Percentiles rank a stretch among this genome's conserved stretches.
Conservation (phyloP, 148 eudicot genomes). For the Fagopyrum esculentum region DNA sequence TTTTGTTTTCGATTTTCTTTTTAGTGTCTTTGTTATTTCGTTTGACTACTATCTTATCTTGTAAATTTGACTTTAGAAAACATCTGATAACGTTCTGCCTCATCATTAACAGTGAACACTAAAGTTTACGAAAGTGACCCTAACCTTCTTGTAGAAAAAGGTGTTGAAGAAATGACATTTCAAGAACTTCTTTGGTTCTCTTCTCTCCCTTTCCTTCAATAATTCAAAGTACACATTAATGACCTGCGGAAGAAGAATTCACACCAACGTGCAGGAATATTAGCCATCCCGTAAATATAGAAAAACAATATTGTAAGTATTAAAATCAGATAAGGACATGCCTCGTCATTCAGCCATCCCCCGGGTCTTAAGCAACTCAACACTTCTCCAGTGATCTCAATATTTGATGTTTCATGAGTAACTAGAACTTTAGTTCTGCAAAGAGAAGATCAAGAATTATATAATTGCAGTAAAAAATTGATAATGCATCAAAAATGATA, state of each 20-base stretch:
- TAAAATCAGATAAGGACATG: constrained; percentile 11
- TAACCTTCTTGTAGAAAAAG: constrained; percentile 92
- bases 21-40: too few species aligned
- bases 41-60: too few species aligned
- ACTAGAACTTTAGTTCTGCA: constrained; percentile 63
- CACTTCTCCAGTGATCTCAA: constrained; percentile 67
- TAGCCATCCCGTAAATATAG: not conserved
- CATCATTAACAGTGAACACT: not conserved
- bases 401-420: constrained; percentile 70
- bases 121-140: constrained; percentile 19
- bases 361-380: constrained; percentile 73
- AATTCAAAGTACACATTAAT: constrained; percentile 80
- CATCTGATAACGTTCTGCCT: too few species aligned
- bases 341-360: constrained; percentile 96
- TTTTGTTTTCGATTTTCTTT: too few species aligned
- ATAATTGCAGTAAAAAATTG: not conserved
- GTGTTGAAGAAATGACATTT: constrained; percentile 96
- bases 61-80: too few species aligned
- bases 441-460: not conserved
- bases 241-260: constrained; percentile 41
- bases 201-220: constrained; percentile 87
- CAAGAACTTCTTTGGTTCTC: constrained; percentile 77
- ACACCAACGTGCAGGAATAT: not conserved
- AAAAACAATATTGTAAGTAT: not conserved
- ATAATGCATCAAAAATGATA: constrained; percentile 5